These are phyloP conservation scores for Gaertneriomyces sp. DNA, from an alignment of 192 early-diverging fungal genomes.

Conservation along the genomic window DNA sequence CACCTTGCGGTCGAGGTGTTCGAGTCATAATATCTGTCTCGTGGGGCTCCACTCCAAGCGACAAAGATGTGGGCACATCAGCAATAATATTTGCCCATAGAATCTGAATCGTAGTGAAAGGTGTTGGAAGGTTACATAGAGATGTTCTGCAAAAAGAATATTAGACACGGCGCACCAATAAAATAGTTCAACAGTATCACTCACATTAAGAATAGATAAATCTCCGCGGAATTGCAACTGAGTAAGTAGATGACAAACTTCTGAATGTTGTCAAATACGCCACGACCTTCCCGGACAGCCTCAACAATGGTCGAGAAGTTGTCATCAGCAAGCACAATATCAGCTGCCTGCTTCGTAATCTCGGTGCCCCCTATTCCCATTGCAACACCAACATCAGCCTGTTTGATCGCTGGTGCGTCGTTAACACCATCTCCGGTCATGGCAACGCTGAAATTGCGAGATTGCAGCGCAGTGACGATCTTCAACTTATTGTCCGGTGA, in stretches of 20 bases:
- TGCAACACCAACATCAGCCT: conserved; percentile 92
- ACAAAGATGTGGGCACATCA: conserved; percentile 93
- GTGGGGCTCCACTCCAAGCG: conserved; percentile 84
- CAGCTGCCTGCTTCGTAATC: conserved; percentile 97
- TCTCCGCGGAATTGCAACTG: conserved; percentile 92
- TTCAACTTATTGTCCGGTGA: conserved; percentile 94
- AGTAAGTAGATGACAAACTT: conserved; percentile 96
- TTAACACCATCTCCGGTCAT: conserved; percentile 83
- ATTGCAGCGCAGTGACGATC: conserved; percentile 88
- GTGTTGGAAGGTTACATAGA: conserved; percentile 70
- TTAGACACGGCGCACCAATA: neutral
- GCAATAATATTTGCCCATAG: conserved; percentile 97
- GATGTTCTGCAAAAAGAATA: conserved; percentile 41
- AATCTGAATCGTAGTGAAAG: conserved; percentile 92
- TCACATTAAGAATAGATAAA: conserved; percentile 82
- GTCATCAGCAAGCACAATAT: conserved; percentile 92
- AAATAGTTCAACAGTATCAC: conserved; percentile 4
- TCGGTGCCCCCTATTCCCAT: conserved; percentile 97
- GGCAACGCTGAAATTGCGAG: conserved; percentile 54
- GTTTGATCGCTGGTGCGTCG: conserved; percentile 94
- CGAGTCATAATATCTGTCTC: conserved; percentile 85
- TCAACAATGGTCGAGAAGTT: conserved; percentile 93
- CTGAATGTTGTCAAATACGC: conserved; percentile 95
- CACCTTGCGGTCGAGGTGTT: conserved; percentile 69
- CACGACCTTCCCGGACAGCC: conserved; percentile 90